A percentile compares a stretch with the other conserved stretches of the same genome.
Conservation (phyloP, 2,329 filamentous ascomycete species). For the Drechslerella dactyloides region DNA sequence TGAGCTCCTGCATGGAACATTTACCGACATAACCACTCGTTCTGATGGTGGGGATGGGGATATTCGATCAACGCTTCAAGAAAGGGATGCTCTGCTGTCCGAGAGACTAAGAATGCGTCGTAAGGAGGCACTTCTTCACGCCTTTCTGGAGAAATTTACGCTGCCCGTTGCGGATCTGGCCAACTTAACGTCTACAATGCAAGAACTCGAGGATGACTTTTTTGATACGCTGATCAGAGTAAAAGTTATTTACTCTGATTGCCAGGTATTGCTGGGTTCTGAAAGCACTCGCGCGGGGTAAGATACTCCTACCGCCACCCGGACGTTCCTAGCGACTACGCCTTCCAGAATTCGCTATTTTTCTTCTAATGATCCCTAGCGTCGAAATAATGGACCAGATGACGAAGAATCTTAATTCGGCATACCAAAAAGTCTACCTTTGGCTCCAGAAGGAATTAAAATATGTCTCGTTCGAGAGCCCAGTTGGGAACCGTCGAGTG, state of each 20-base stretch:
- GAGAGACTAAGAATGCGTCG: constrained; percentile 76
- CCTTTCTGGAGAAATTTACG: constrained; percentile 82
- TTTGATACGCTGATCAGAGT: constrained; percentile 78
- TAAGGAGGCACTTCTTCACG: constrained; percentile 77
- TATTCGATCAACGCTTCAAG: constrained; percentile 25
- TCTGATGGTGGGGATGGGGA: constrained; percentile 22
- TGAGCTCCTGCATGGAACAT: constrained; percentile 21
- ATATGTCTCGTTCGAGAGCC: constrained; percentile 88
- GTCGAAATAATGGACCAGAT: constrained; percentile 90
- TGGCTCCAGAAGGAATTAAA: constrained; percentile 97
- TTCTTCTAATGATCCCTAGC: constrained; percentile 63
- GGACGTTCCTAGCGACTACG: too few species aligned
- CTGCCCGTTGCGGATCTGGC: constrained; percentile 80
- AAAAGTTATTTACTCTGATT: constrained; percentile 86
- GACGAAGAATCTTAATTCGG: constrained; percentile 82
- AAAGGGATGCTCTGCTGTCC: constrained; percentile 63
- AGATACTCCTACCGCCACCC: constrained; percentile 3
- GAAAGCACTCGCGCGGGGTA: constrained; percentile 73
- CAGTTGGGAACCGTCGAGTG: constrained; percentile 85
- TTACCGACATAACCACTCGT: constrained; percentile 24
- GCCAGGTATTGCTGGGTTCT: constrained; percentile 84
- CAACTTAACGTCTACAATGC: constrained; percentile 76
- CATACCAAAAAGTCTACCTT: constrained; percentile 92
- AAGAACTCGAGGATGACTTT: constrained; percentile 84
- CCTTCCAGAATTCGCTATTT: too few species aligned